These are phyloP conservation scores for Xylaria sp. DNA, from an alignment of 2,329 filamentous ascomycete species.

Conservation along the genomic window DNA sequence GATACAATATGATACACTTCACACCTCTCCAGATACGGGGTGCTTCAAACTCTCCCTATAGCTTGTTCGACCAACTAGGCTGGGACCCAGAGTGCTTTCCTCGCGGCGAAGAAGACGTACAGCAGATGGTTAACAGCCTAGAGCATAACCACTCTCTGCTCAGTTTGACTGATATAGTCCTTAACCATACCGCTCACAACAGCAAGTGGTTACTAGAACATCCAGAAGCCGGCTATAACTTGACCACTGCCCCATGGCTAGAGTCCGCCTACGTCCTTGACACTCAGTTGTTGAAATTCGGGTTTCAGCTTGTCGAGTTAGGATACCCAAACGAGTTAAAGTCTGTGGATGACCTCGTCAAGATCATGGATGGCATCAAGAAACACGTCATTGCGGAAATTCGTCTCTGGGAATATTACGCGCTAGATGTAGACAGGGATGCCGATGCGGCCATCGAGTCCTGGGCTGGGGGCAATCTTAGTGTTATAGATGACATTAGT, in stretches of 20 bases:
- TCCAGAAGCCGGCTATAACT: conserved; percentile 94
- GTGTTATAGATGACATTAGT: conserved; percentile 59
- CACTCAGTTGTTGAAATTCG: conserved; percentile 76
- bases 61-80: conserved; percentile 88
- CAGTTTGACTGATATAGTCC: conserved; percentile 93
- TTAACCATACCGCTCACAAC: conserved; percentile 98
- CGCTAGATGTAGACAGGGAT: conserved; percentile 80
- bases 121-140: conserved; percentile 80
- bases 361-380: conserved; percentile 87
- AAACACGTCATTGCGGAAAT: conserved; percentile 80
- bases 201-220: conserved; percentile 94
- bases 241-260: conserved; percentile 85
- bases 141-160: conserved; percentile 86
- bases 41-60: conserved; percentile 95
- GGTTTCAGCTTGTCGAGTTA: conserved; percentile 74
- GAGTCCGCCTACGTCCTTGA: conserved; percentile 72
- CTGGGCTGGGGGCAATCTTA: conserved; percentile 73
- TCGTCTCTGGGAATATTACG: conserved; percentile 94
- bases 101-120: conserved; percentile 83
- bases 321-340: conserved; percentile 81
- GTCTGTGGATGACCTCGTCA: conserved; percentile 76
- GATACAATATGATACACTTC: conserved; percentile 99
- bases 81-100: conserved; percentile 89
- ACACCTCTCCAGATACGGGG: conserved; percentile 92
- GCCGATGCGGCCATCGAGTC: conserved; percentile 74